A percentile compares a stretch with the other conserved stretches of the same genome.
These are phyloP conservation scores for Colletotrichum sp. DNA, from an alignment of 2,329 filamentous ascomycete genomes.

Conservation along the genomic window DNA sequence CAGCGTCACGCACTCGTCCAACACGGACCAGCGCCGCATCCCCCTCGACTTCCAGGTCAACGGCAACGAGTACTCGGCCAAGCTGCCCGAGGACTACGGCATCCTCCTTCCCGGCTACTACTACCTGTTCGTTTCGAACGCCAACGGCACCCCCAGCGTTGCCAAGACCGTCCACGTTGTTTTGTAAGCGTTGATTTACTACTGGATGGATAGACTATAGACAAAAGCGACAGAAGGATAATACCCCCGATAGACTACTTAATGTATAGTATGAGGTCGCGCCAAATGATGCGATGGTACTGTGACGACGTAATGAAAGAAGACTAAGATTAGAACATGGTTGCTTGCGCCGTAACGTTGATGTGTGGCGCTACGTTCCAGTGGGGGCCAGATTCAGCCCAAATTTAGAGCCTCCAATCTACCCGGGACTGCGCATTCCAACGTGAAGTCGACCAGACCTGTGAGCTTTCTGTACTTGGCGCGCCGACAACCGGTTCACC, in stretches of 20 bases:
- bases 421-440: not conserved
- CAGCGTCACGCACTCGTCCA: slow-evolving; percentile 58
- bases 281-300: not conserved
- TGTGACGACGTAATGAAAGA: not conserved
- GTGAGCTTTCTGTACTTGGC: not conserved
- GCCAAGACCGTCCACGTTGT: slow-evolving; percentile 43
- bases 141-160: slow-evolving; percentile 49
- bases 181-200: slow-evolving; percentile 8
- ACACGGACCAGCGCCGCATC: slow-evolving; percentile 63
- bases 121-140: slow-evolving; percentile 57
- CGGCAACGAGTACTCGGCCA: slow-evolving; percentile 40
- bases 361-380: not conserved
- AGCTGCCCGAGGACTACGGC: slow-evolving; percentile 52
- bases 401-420: not conserved
- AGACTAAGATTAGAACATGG: not conserved
- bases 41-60: slow-evolving; percentile 36
- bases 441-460: not conserved
- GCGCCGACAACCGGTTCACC: not conserved
- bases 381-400: not conserved
- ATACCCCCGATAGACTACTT: not conserved
- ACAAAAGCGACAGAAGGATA: slow-evolving; percentile 9
- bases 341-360: not conserved
- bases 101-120: slow-evolving; percentile 58
- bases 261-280: not conserved
- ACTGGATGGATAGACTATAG: not conserved